Evolutionary conservation across 2,329 filamentous ascomycete species (phyloP), one percentile per base, ranked within the genome.

Genomic region (Hymenoscyphus linearis): DNA sequence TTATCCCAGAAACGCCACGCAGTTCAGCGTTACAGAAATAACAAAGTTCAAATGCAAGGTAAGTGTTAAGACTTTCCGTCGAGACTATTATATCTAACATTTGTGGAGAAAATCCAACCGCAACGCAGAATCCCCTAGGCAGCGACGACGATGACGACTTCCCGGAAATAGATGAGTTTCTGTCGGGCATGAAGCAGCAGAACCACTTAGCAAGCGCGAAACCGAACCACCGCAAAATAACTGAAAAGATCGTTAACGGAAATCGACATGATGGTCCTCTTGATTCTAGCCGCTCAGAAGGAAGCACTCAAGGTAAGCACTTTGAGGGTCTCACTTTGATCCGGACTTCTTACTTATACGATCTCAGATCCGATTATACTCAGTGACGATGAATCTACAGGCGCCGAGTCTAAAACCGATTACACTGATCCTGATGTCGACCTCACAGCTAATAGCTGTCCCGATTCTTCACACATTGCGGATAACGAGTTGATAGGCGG

Each of bases 311-410:
- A 64, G 62, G 62, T 66, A 50, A 66, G 64, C 60, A 62, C 58
- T 61, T 55, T 60, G 27, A 52, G 54, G 59, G 36, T 61, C 62
- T 61, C 25, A 64, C 16, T 64, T 61, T 52, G 60, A 60, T 47
- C 58, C 58, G n/a, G n/a, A n/a, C n/a, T 64, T 62, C 53, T 47
- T 61, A 58, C 60, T 66, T n/a, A 66, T 52, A 57, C 25, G 37
- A 66, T 64, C 10, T 52, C 25, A 66, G 64, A 64, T 62, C 60
- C 57, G 31, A 64, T 66, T 64, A 61, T 65, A 59, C 62, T 65
- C 5, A 65, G 64, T 61, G 58, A 64, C 52, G 62, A 65, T 55
- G 50, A 64, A 65, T 62, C 58, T 61, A 53, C 35, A 36, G 37
- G 57, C 62, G 58, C 60, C 53, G 58, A 63, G 60, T 66, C 64